Evolutionary conservation across 2,329 filamentous ascomycete species (phyloP).

Genomic region (Pseudogymnoascus sp.): DNA sequence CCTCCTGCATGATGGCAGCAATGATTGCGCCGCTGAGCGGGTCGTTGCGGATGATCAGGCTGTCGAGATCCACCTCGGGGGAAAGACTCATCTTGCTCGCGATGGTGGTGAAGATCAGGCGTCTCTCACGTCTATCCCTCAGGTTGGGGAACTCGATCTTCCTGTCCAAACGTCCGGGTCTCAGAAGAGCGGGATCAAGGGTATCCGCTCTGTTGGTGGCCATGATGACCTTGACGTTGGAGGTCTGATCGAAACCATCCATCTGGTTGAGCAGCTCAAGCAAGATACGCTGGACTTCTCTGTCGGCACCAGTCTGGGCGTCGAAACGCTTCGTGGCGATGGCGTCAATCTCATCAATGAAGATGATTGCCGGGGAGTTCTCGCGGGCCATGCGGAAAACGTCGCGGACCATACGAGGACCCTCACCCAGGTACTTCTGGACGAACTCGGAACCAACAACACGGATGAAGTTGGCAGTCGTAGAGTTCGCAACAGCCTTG

Average conservation of each 20-base stretch:
- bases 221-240: conserved; percentile 99
- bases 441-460: conserved; percentile 98
- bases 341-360: conserved; percentile 98
- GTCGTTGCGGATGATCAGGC: conserved; percentile 92
- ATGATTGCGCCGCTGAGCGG: conserved; percentile 92
- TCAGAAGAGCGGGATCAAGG: conserved; percentile 85
- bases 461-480: conserved; percentile 95
- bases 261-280: conserved; percentile 98
- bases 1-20: conserved; percentile 98
- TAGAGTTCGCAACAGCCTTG: conserved; percentile 97
- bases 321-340: conserved; percentile 99
- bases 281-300: conserved; percentile 96
- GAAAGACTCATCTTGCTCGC: conserved; percentile 94
- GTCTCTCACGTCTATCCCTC: conserved; percentile 85
- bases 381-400: conserved; percentile 98
- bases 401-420: conserved; percentile 96
- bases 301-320: conserved; percentile 92
- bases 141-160: conserved; percentile 99
- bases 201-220: conserved; percentile 98
- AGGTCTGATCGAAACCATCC: conserved; percentile 98
- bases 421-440: conserved; percentile 96
- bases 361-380: conserved; percentile 97
- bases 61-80: conserved; percentile 93
- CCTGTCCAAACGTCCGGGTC: conserved; percentile 88
- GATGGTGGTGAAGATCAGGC: conserved; percentile 96